Evolutionary conservation across 192 early-diverging fungal genomes (phyloP).

Genomic region (Neocallimastix lanati): DNA sequence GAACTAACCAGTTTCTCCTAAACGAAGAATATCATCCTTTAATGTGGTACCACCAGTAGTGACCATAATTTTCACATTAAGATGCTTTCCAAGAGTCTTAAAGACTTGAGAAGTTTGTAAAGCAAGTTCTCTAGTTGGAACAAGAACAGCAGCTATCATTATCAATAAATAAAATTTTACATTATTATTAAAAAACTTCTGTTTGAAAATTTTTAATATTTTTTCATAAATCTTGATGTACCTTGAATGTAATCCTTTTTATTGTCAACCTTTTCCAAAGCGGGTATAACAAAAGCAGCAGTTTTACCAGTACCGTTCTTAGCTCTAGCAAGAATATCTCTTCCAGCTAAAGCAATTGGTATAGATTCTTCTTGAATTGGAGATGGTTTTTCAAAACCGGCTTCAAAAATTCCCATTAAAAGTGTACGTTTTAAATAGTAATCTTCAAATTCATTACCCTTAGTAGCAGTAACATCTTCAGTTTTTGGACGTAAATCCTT

Average conservation of each 20-base stretch:
- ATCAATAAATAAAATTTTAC: too few relatives aligned
- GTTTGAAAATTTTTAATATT: too few relatives aligned
- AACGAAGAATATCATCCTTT: constrained; percentile 94
- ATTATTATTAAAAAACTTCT: too few relatives aligned
- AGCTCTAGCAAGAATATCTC: constrained; percentile 91
- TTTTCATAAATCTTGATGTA: too few relatives aligned
- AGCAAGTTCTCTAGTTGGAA: constrained; percentile 92
- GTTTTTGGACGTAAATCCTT: constrained; percentile 90
- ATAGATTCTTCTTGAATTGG: constrained; percentile 99
- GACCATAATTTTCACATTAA: constrained; percentile 94
- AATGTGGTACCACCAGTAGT: constrained; percentile 94
- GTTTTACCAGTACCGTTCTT: constrained; percentile 93
- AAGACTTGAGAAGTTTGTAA: constrained; percentile 99
- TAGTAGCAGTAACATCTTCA: constrained; percentile 88
- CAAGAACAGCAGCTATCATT: constrained; percentile 75
- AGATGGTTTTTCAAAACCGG: constrained; percentile 90
- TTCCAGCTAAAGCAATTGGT: constrained; percentile 84
- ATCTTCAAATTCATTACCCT: constrained; percentile 99
- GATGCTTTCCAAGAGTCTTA: constrained; percentile 91
- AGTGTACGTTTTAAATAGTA: constrained; percentile 92
- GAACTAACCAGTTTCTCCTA: constrained; percentile 49
- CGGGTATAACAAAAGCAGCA: constrained; percentile 91
- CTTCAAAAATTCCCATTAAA: constrained; percentile 97
- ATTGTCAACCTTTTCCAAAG: constrained; percentile 80
- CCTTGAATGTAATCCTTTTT: constrained; percentile 73